Conservation (phyloP, 169 alveolate genomes). For the Eimeria tenella region DNA sequence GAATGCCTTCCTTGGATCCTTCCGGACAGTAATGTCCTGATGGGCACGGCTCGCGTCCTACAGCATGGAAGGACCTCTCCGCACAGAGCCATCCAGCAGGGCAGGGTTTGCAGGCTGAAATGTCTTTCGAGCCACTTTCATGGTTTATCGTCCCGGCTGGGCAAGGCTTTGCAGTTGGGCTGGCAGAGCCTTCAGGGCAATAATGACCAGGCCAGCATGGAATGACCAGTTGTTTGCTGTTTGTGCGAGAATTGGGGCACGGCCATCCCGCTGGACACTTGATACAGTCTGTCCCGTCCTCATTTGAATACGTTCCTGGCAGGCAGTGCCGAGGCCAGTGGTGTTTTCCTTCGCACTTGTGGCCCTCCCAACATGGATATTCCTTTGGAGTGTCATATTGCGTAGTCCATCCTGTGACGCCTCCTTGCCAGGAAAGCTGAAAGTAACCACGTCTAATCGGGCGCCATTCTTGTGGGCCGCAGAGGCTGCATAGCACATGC, state of each 20-base stretch:
- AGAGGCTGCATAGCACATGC: conserved; percentile 30
- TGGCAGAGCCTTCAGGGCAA: conserved; percentile 69
- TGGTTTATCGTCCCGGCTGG: conserved; percentile 70
- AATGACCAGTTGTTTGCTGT: conserved; percentile 16
- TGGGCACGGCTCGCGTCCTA: conserved; percentile 76
- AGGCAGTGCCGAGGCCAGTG: conserved; percentile 72
- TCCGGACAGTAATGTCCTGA: conserved; percentile 76
- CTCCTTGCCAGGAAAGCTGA: conserved; percentile 59
- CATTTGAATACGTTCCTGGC: conserved; percentile 58
- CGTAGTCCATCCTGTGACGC: neutral
- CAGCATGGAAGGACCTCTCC: conserved; percentile 58
- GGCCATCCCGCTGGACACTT: conserved; percentile 74
- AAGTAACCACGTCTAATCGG: conserved; percentile 28
- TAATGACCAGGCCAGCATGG: conserved; percentile 75
- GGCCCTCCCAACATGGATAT: conserved; percentile 43
- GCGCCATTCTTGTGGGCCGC: conserved; percentile 62
- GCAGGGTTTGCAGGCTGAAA: conserved; percentile 59
- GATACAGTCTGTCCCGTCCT: conserved; percentile 54
- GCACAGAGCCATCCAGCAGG: conserved; percentile 71
- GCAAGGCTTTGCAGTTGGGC: conserved; percentile 64
- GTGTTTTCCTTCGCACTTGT: conserved; percentile 54
- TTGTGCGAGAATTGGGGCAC: conserved; percentile 62
- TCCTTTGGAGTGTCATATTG: conserved; percentile 24
- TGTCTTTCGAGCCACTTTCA: conserved; percentile 3
- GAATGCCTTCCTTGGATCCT: conserved; percentile 51